Conservation (phyloP, 306 rosid genomes). For the Argentina anserina region DNA sequence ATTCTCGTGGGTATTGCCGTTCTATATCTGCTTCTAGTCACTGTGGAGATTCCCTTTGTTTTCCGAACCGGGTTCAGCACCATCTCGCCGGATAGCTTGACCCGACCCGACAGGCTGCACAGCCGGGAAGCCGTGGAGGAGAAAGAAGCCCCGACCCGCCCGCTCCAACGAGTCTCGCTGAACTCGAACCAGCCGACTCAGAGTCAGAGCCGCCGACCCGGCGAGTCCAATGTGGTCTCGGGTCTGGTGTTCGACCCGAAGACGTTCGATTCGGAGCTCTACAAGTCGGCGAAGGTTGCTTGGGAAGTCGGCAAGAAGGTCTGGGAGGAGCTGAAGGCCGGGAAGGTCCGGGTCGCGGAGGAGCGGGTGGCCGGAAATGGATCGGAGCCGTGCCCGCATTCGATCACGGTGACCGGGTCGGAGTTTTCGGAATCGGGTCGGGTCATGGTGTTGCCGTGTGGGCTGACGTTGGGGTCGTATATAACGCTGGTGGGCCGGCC, state of each 20-base stretch:
- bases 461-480: constrained; percentile 82
- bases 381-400: constrained; percentile 50
- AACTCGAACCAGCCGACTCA: constrained; percentile 40
- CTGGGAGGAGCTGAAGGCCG: constrained; percentile 58
- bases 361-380: constrained; percentile 23
- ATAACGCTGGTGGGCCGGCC: constrained; percentile 78
- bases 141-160: constrained; percentile 60
- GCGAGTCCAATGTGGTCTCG: constrained; percentile 34
- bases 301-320: constrained; percentile 47
- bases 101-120: constrained; percentile 34
- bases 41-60: constrained; percentile 71
- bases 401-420: constrained; percentile 53
- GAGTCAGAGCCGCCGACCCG: constrained; percentile 44
- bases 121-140: constrained; percentile 49
- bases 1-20: constrained; percentile 47
- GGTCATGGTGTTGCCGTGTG: constrained; percentile 76
- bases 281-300: constrained; percentile 58
- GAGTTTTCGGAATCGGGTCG: constrained; percentile 41
- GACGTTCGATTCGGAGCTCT: constrained; percentile 49
- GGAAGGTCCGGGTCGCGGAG: constrained; percentile 8
- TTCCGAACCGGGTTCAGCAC: constrained; percentile 43
- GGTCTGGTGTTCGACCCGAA: constrained; percentile 43
- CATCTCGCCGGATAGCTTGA: constrained; percentile 36
- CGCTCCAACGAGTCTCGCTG: constrained; percentile 40
- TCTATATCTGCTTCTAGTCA: constrained; percentile 52